Evolutionary conservation across 331 rosid genomes (phyloP).

Genomic region (Malus hybrid): DNA sequence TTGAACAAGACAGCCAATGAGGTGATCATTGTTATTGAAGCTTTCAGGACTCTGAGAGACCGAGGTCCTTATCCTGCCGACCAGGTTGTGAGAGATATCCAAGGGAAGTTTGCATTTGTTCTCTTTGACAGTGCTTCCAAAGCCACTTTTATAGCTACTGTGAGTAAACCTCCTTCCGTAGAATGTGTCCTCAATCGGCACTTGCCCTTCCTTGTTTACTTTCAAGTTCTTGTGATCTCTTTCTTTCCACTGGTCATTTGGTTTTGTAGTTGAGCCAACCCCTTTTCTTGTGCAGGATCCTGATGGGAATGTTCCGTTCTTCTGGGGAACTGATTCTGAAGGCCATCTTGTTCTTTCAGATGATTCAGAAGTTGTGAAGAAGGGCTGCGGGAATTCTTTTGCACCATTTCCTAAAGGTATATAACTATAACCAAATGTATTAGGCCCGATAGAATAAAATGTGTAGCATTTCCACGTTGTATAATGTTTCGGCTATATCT

Average conservation of each 20-base stretch:
- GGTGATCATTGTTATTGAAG: constrained; percentile 77
- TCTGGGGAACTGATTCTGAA: constrained; percentile 95
- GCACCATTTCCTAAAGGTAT: constrained; percentile 99
- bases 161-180: constrained; percentile 34
- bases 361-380: constrained; percentile 47
- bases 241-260: not conserved
- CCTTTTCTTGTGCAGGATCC: constrained; percentile 45
- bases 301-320: constrained; percentile 81
- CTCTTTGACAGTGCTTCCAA: constrained; percentile 69
- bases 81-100: constrained; percentile 94
- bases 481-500: not conserved
- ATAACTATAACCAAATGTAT: constrained; percentile 3
- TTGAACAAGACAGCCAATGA: constrained; percentile 83
- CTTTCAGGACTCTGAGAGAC: constrained; percentile 85
- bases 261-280: not conserved
- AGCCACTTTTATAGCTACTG: constrained; percentile 56
- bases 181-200: not conserved
- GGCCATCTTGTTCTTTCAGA: constrained; percentile 79
- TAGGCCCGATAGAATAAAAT: not conserved
- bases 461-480: not conserved
- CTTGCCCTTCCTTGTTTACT: not conserved
- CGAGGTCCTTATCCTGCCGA: constrained; percentile 97
- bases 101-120: constrained; percentile 78
- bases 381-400: constrained; percentile 86
- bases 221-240: not conserved